Percentiles rank a stretch among this genome's conserved stretches.
Conservation (phyloP, 805 yeast species). For the Wickerhamomyces sydowiorum region DNA sequence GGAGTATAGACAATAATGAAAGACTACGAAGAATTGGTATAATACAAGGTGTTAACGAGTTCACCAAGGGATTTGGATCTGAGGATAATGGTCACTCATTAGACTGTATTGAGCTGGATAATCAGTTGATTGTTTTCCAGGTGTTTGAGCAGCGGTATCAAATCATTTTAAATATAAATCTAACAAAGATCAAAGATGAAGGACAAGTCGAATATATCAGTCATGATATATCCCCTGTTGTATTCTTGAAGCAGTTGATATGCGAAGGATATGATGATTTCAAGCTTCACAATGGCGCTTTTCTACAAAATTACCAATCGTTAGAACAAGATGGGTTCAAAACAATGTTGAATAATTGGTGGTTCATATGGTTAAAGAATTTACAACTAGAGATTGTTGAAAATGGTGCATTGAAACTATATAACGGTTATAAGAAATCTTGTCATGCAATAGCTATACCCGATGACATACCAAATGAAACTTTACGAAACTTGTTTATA, state of each 20-base stretch:
- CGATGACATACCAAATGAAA: background rate
- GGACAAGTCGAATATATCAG: constrained; percentile 5
- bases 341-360: constrained; percentile 26
- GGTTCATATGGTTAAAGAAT: constrained; percentile 29
- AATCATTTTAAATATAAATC: constrained; percentile 18
- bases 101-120: constrained; percentile 22
- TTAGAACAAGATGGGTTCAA: constrained; percentile 15
- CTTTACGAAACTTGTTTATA: constrained; percentile 15
- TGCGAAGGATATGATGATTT: constrained; percentile 21
- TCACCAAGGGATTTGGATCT: constrained; percentile 5
- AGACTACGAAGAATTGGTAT: constrained; percentile 35
- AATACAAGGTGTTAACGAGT: constrained; percentile 30
- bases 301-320: constrained; percentile 10
- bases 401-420: constrained; percentile 28
- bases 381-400: constrained; percentile 22
- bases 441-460: background rate
- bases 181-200: constrained; percentile 14
- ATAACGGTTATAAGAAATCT: constrained; percentile 24
- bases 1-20: constrained; percentile 21
- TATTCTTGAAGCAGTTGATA: constrained; percentile 20
- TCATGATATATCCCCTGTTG: constrained; percentile 20
- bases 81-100: constrained; percentile 11
- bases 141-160: constrained; percentile 24
- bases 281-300: constrained; percentile 19
- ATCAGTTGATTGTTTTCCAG: constrained; percentile 21